phyloP scores from a whole-genome alignment of 108 stramenopile species.

The Nannochloropsis salina region DNA sequence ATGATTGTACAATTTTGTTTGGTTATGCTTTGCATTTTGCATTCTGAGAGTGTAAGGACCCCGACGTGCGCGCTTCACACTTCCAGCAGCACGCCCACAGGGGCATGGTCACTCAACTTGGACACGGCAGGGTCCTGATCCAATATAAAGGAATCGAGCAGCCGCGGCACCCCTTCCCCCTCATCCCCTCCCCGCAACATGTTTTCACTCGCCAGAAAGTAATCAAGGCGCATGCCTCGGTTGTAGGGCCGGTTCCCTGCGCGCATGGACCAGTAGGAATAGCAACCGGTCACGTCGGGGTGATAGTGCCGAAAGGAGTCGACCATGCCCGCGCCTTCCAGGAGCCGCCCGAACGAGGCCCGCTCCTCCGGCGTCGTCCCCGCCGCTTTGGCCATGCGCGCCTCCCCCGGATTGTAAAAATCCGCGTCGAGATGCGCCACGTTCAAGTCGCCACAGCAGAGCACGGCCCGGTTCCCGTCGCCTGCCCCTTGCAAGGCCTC shows the following conservation, averaged over 20 bases:
- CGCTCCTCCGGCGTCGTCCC: conserved; percentile 48
- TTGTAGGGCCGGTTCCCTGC: conserved; percentile 45
- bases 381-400: conserved; percentile 30
- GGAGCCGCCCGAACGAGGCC: conserved; percentile 35
- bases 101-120: conserved; percentile 35
- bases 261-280: conserved; percentile 48
- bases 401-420: conserved; percentile 47
- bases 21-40: too few relatives aligned
- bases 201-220: conserved; percentile 40
- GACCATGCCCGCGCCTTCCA: conserved; percentile 27
- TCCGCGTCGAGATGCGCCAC: conserved; percentile 44
- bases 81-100: conserved; percentile 30
- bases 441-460: conserved; percentile 37
- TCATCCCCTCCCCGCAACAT: conserved; percentile 11
- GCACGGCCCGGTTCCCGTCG: not conserved
- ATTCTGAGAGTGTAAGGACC: too few relatives aligned
- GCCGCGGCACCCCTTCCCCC: not conserved
- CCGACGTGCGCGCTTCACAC: not conserved
- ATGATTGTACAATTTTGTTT: too few relatives aligned
- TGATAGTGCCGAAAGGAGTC: conserved; percentile 39
- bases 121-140: conserved; percentile 24
- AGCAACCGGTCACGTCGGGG: conserved; percentile 31
- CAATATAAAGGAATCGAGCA: conserved; percentile 35
- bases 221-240: conserved; percentile 47
- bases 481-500: conserved; percentile 26